Base-by-base conservation (phyloP, 768 basidiomycete species). In the Auriscalpium orientale region DNA sequence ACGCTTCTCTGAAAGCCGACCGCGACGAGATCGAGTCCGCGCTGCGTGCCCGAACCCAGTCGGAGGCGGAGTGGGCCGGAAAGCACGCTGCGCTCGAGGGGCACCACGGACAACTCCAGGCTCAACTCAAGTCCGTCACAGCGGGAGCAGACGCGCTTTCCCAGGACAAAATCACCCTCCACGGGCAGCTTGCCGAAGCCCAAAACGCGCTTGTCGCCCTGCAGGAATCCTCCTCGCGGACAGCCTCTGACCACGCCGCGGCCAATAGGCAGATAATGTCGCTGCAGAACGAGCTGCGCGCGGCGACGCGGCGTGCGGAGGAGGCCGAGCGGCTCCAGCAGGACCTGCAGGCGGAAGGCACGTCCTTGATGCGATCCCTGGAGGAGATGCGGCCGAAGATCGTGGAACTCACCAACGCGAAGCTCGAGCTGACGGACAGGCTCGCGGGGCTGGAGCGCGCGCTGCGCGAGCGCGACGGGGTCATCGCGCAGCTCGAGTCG, bases 301-400 rank as follows among this genome's bases (percentile, higher is more conserved):
- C 69, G 56, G 80, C 88, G 7, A 76, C 72, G 43, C 77, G 84
- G 51, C 85, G 89, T 4, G 86, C 84, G 7, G 85, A 89, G 38
- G 85, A 87, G 60, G 85, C 87, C 0, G 89, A 91, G 68, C 76
- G 73, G 62, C 82, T 74, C 4, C 85, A 89, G 63, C 80, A 81
- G 64, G 83, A 81, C 57, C 75, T 94, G 3, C 91, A 91, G 64
- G 72, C 74, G 0, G 91, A 94, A 69, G 89, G 91, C 43, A 82
- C 79, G n/a, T 78, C 75, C 52, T 77, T 94, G 36, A 81, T 92
- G 83, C 81, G 77, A 33, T 84, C 87, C n/a, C 71, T 93, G 57
- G 85, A 92, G 59, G 89, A 92, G 69, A 86, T 92, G 82, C 80
- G 87, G 34, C 81, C 88, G 43, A 92, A 92, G 73, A 83, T 92